Evolutionary conservation across 345 rosid species (phyloP).

Genomic region (Pugionium dolabratum): DNA sequence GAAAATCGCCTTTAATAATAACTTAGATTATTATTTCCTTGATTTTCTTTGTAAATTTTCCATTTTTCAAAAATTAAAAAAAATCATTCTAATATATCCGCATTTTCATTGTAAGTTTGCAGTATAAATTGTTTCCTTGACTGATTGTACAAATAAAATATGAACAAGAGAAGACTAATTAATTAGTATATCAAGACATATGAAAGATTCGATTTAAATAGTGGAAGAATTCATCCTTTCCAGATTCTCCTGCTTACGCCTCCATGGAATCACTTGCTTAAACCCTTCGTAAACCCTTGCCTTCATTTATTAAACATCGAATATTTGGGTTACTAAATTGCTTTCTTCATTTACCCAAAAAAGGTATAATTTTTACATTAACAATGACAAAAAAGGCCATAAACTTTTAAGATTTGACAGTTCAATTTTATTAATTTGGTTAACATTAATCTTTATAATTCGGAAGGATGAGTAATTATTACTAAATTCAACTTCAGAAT

Average conservation of each 20-base stretch:
- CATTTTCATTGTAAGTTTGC: not conserved
- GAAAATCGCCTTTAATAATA: too few relatives aligned
- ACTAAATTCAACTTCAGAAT: not conserved
- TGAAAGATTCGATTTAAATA: conserved; percentile 20
- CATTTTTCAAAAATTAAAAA: too few relatives aligned
- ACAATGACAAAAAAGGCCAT: not conserved
- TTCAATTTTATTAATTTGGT: not conserved
- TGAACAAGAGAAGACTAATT: conserved; percentile 4
- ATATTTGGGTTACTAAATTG: conserved; percentile 26
- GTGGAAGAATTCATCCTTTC: conserved; percentile 24
- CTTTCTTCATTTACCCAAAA: conserved; percentile 19
- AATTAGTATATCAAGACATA: not conserved
- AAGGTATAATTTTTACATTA: not conserved
- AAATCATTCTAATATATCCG: too few relatives aligned
- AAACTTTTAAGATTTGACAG: not conserved
- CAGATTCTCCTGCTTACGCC: conserved; percentile 46
- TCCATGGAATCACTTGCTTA: conserved; percentile 70
- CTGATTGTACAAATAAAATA: conserved; percentile 20
- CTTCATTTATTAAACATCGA: conserved; percentile 45
- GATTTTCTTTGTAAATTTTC: too few relatives aligned
- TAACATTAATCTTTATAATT: not conserved
- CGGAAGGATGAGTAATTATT: not conserved
- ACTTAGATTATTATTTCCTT: too few relatives aligned
- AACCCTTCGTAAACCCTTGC: conserved; percentile 55
- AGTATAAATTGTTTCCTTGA: not conserved